Evolutionary conservation across 164 flowering plant genomes (phyloP), one percentile per base, ranked within the genome.

Genomic region (Chimonanthus praecox): DNA sequence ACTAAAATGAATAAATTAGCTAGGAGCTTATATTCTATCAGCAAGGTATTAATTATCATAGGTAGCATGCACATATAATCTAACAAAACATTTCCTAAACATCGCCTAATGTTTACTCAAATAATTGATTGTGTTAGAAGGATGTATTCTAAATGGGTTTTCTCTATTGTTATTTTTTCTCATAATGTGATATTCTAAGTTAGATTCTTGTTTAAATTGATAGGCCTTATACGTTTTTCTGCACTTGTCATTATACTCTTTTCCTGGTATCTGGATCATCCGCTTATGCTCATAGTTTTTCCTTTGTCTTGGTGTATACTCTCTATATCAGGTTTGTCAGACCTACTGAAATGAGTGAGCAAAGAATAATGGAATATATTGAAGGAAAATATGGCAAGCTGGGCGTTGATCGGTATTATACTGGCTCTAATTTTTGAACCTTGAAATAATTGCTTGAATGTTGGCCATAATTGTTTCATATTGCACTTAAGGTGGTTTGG

Each of bases 361-460:
- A 85, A 69, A 85, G 90, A 74, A 80, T 88, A 69, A 80, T 88
- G 20, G 86, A 88, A 74, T 93, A 93, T 74, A 89, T 95, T 78
- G 89, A 88, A 83, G 96, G 98, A 72, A 95, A 95, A 76, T 95
- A 95, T 82, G 98, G 98, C 67, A 89, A 90, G 76, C 68, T 95
- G 44, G 98, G 99, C 43, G 90, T 93, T 79, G 97, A 91, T 72
- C 85, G 94, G 99, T 95, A 90, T 74, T 85, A 49, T 58, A 13
- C 61, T 54, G n/a, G n/a, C 58, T 74, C 46, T 68, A 3, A 47
- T 11, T 58, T 73, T 58, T 11, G 4, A 44, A 46, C 4, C 58
- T 47, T n/a, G 16, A 10, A 10, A n/a, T 8, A 54, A 54, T 54
- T 54, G 11, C 10, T 54, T 54, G 3, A 5, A 54, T 54, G 4